These are phyloP conservation scores for Aureobasidium zeae DNA, from an alignment of 2,329 filamentous ascomycete genomes.

Conservation along the genomic window DNA sequence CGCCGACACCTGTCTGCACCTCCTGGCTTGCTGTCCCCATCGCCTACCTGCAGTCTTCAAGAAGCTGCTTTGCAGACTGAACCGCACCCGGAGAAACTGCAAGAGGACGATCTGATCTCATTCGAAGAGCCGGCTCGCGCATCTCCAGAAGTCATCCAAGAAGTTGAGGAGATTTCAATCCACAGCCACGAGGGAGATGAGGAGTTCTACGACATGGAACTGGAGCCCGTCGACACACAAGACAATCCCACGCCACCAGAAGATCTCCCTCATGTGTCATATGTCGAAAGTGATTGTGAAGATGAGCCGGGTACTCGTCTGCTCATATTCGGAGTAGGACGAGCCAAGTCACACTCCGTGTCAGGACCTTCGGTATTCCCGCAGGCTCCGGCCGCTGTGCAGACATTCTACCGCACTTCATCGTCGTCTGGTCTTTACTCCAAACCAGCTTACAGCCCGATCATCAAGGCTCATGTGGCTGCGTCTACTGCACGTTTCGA, in stretches of 20 bases:
- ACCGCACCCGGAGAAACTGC: background rate
- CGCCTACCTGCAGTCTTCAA: background rate
- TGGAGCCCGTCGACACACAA: background rate
- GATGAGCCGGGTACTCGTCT: background rate
- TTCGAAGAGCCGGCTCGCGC: background rate
- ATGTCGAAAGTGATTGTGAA: slow-evolving; percentile 7
- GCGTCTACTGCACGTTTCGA: slow-evolving; percentile 1
- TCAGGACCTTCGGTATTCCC: slow-evolving; percentile 7
- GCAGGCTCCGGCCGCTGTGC: slow-evolving; percentile 4
- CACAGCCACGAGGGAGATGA: background rate
- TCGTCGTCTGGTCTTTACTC: slow-evolving; percentile 4
- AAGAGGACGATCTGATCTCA: background rate
- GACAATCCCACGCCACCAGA: slow-evolving; percentile 5
- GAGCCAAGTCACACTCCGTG: slow-evolving; percentile 9
- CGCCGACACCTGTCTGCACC: slow-evolving; percentile 13
- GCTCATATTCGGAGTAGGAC: background rate
- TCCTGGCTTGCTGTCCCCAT: background rate
- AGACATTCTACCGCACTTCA: slow-evolving; percentile 17
- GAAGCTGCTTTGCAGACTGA: background rate
- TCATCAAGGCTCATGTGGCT: slow-evolving; percentile 7
- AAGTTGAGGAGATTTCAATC: background rate
- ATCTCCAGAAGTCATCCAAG: background rate
- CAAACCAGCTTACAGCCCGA: slow-evolving; percentile 2
- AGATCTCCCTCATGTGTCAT: slow-evolving; percentile 4
- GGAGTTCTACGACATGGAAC: slow-evolving; percentile 2